A percentile compares a stretch with the other conserved stretches of the same genome.
Conservation (phyloP, 257 asterid species). For the Gentiana straminea region DNA sequence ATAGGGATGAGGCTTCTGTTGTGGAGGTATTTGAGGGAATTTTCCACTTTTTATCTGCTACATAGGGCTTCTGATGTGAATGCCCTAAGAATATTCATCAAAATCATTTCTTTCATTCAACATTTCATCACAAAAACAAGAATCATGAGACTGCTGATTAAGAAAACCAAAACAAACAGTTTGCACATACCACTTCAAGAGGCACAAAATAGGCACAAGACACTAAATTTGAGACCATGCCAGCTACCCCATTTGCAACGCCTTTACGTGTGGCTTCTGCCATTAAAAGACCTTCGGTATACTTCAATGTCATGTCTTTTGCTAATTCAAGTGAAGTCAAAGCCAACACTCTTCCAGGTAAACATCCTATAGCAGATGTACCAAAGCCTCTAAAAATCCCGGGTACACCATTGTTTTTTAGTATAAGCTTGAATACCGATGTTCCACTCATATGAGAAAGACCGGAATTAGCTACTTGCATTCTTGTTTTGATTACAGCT, state of each 20-base stretch:
- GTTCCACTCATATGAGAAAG: conserved; percentile 44
- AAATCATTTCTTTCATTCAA: not conserved
- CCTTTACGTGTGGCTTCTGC: conserved; percentile 80
- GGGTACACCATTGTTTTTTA: conserved; percentile 48
- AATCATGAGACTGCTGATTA: not conserved
- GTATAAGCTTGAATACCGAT: conserved; percentile 52
- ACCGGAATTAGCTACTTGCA: conserved; percentile 81
- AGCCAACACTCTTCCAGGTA: conserved; percentile 91
- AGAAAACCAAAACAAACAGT: conserved; percentile 1
- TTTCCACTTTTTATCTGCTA: no score
- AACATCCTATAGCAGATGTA: conserved; percentile 79
- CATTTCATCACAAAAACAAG: not conserved
- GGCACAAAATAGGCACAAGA: conserved; percentile 88
- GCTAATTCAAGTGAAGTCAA: conserved; percentile 82
- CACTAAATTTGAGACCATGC: conserved; percentile 76
- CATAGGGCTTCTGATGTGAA: no score
- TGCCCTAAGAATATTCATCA: not conserved
- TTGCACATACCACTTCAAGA: conserved; percentile 70
- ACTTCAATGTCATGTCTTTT: conserved; percentile 60
- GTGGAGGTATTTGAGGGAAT: no score
- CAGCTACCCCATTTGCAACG: conserved; percentile 72
- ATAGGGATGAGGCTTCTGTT: no score
- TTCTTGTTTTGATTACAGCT: conserved; percentile 79
- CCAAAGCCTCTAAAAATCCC: conserved; percentile 88
- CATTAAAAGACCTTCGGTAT: conserved; percentile 45